Conservation (phyloP, 2,329 filamentous ascomycete genomes). For the Acrocalymma vagum region DNA sequence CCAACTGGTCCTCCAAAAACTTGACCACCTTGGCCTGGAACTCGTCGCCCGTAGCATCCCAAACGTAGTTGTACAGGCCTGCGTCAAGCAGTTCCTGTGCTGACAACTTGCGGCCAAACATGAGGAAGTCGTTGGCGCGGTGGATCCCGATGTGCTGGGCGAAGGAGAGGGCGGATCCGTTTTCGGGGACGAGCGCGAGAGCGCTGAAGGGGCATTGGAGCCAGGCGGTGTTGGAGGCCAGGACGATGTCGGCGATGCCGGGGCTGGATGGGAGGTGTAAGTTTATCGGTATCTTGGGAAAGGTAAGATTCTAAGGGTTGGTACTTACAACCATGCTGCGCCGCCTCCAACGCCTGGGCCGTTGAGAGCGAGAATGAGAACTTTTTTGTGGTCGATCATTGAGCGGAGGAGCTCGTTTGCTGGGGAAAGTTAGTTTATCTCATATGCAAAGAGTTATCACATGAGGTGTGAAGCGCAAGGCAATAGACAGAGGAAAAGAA, state of each 20-base stretch:
- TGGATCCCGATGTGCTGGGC: conserved; percentile 59
- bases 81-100: conserved; percentile 54
- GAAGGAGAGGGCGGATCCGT: conserved; percentile 56
- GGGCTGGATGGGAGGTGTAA: no score
- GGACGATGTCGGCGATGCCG: conserved; percentile 58
- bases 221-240: conserved; percentile 55
- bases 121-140: conserved; percentile 61
- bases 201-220: conserved; percentile 60
- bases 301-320: not conserved
- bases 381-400: conserved; percentile 61
- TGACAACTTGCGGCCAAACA: conserved; percentile 58
- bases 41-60: conserved; percentile 46
- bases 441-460: not conserved
- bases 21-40: conserved; percentile 53
- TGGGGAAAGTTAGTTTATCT: conserved; percentile 10
- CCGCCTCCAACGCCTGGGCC: conserved; percentile 60
- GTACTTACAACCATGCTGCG: conserved; percentile 63
- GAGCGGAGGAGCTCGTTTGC: conserved; percentile 51
- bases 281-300: no score
- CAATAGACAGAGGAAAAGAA: conserved; percentile 1
- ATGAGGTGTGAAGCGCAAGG: not conserved
- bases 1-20: conserved; percentile 55
- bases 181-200: conserved; percentile 59
- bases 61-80: conserved; percentile 58
- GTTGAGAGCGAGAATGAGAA: conserved; percentile 61